Conservation (phyloP, 202 grass and related monocot genomes). For the Tripidium arundinaceum region DNA sequence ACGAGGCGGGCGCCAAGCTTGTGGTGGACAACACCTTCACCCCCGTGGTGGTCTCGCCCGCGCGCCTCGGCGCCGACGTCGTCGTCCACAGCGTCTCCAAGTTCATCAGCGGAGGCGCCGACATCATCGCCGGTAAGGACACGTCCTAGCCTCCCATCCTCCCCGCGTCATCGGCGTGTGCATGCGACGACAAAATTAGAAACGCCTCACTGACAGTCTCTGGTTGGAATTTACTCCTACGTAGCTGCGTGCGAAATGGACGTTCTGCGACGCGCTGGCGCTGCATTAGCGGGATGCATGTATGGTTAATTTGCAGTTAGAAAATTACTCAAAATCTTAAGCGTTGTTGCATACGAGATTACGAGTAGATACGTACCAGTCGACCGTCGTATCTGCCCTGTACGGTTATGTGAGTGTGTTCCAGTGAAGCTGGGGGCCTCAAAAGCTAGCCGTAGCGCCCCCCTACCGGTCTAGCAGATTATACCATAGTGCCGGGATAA, state of each 20-base stretch:
- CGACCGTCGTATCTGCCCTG: background rate
- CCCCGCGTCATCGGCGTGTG: background rate
- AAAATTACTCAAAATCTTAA: too few species aligned
- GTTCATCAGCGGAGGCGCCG: conserved; percentile 94
- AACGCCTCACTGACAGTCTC: background rate
- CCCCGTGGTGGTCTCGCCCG: conserved; percentile 73
- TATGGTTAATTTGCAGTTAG: background rate
- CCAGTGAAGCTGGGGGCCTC: conserved; percentile 12
- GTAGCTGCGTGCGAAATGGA: background rate
- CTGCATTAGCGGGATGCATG: background rate
- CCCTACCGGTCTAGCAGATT: too few species aligned
- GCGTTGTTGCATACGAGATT: background rate
- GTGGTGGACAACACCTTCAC: conserved; percentile 97
- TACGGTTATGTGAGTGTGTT: background rate
- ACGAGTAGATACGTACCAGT: background rate
- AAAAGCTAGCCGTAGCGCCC: too few species aligned
- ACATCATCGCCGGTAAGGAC: conserved; percentile 83
- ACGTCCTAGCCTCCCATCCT: background rate
- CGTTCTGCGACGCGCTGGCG: background rate
- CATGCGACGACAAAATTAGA: background rate
- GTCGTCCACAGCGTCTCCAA: conserved; percentile 97
- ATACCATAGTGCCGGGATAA: background rate
- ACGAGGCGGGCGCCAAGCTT: conserved; percentile 71
- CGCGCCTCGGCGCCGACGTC: conserved; percentile 78
- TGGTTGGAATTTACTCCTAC: background rate